phyloP scores from a whole-genome alignment of 140 eudicot genomes.

The Stevia rebaudiana region DNA sequence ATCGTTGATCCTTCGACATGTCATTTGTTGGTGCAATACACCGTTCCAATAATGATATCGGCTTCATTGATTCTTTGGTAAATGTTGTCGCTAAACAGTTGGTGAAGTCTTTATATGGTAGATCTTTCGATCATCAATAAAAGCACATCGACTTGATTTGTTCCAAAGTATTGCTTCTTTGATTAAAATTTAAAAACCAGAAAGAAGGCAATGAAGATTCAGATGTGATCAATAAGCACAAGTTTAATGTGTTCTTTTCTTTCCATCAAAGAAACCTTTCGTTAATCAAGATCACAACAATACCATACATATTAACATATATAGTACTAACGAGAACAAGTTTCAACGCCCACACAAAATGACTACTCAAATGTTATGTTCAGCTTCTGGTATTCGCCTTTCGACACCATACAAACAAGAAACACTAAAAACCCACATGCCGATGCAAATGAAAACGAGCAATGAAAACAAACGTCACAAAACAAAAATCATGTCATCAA shows the following conservation, averaged over 20 bases:
- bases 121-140: neutral
- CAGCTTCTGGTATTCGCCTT: slow-evolving; percentile 9
- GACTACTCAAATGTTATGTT: slow-evolving; percentile 25
- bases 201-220: neutral
- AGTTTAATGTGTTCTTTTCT: slow-evolving; percentile 28
- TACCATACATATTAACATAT: neutral
- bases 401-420: neutral
- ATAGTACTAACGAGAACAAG: neutral
- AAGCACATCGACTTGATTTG: neutral
- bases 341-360: slow-evolving; percentile 14
- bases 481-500: slow-evolving; percentile 16
- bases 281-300: neutral
- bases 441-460: neutral
- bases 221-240: slow-evolving; percentile 4
- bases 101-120: no score
- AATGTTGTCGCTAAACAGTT: no score
- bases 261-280: slow-evolving; percentile 8
- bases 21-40: no score
- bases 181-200: no score
- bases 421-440: slow-evolving; percentile 4
- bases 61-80: no score
- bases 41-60: no score
- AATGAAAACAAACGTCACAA: neutral
- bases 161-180: slow-evolving; percentile 24
- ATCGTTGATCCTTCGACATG: no score